These are phyloP conservation scores for Trypanosoma vivax DNA, from an alignment of 208 protist genomes.

Conservation along the genomic window DNA sequence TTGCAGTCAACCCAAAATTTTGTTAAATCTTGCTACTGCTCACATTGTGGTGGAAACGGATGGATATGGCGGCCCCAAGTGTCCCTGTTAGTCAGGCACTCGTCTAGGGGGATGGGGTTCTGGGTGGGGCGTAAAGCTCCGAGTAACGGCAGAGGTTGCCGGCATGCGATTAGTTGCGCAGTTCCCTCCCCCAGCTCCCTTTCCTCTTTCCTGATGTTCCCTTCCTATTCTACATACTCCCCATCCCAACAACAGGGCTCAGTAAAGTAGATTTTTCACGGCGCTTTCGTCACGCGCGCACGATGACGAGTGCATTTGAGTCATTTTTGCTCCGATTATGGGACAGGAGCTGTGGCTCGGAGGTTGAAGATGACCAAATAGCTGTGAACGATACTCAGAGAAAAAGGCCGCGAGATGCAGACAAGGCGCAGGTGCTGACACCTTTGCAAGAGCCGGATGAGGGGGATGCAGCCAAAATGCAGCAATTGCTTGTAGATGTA, in stretches of 20 bases:
- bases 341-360: constrained; percentile 35
- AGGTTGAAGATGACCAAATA: too few relatives aligned
- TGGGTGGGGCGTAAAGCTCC: too few relatives aligned
- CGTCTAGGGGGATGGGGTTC: too few relatives aligned
- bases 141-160: too few relatives aligned
- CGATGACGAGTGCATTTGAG: constrained; percentile 25
- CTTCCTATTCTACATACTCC: constrained; percentile 10
- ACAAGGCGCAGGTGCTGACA: not conserved
- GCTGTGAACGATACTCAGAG: not conserved
- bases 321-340: constrained; percentile 29
- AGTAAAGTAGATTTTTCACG: not conserved
- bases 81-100: too few relatives aligned
- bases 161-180: too few relatives aligned
- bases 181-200: too few relatives aligned
- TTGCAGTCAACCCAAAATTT: too few relatives aligned
- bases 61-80: too few relatives aligned
- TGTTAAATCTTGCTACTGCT: too few relatives aligned
- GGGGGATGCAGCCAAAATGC: constrained; percentile 23
- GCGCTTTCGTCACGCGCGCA: too few relatives aligned
- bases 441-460: not conserved
- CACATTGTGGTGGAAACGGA: too few relatives aligned
- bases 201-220: not conserved
- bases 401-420: not conserved
- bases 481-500: constrained; percentile 43
- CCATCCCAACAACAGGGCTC: not conserved